Evolutionary conservation across 2,329 filamentous ascomycete species (phyloP), one percentile per base, ranked within the genome.

Genomic region (Aspergillus carbonarius): DNA sequence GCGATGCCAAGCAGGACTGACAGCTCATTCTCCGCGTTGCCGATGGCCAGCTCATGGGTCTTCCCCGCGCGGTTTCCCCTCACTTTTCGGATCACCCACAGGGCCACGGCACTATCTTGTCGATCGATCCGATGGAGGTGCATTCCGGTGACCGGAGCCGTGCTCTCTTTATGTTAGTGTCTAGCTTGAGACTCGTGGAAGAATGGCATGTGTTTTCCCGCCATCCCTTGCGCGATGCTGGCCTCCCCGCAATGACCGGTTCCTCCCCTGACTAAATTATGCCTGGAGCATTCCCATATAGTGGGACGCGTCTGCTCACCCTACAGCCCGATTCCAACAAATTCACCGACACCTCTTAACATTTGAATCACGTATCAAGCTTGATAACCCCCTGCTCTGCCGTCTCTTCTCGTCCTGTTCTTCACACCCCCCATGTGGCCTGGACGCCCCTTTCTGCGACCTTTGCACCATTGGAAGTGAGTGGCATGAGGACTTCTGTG

Each of bases 121-220:
- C 47, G 20, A 39, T 40, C 46, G 34, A 53, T 55, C 49, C 35
- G 37, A 54, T 57, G 34, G 52, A 42, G 23, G 40, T 42, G 34
- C 18, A 50, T 58, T 18, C 48, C 59, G 51, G 50, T 60, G 6
- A 48, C 35, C 54, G 49, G 57, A 53, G 52, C 55, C 52, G 52
- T 50, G 54, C 52, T 48, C 49, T 32, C 56, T 55, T 50, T 25
- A 35, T 34, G 40, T 42, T 35, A 3, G 30, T 32, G 30, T 32
- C 30, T 32, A 27, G 34, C 23, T 30, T 37, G 23, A 32, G 35
- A 63, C 62, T 64, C 58, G 62, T 63, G 62, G 62, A 64, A 60
- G 59, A 63, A 60, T 59, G 57, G 30, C 35, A 32, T 49, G 35
- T 57, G 47, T 57, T 48, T 54, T 42, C 37, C 51, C 51, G 25